Evolutionary conservation across 345 rosid genomes (phyloP), one percentile per base, ranked within the genome.

Genomic region (Citrus unshiu): DNA sequence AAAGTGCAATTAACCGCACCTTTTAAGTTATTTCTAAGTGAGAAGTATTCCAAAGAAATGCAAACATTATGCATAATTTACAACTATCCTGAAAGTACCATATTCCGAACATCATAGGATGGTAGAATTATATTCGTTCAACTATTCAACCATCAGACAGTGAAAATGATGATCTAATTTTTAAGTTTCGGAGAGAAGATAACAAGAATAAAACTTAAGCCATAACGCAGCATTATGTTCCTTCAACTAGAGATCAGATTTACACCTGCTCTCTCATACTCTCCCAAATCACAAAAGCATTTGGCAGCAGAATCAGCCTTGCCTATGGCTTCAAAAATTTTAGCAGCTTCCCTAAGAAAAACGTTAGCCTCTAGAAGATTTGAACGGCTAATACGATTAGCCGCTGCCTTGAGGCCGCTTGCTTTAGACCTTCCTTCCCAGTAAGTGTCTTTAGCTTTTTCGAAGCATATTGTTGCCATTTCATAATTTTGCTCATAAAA

Each of bases 401-500:
- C 87, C 54, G 82, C 78, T 13, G 87, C 83, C 57, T 77, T 77
- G 30, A 86, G 90, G 37, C 85, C 86, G 4, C 78, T n/a, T 34
- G 90, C 92, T 74, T 86, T 84, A 22, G 90, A 84, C 16, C 84
- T 51, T 72, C 70, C 85, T 77, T 84, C 89, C 73, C 90, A 84
- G 2, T 81, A 74, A 1, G 32, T 61, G 66, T 84, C 87, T 13
- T 82, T 81, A 4, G 91, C 90, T 83, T 79, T 87, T 82, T 83
- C 86, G 40, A 90, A 88, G 64, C 91, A 90, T 76, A 72, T 71
- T 25, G 84, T 79, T 29, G 90, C 90, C 90, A 84, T 87, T 67
- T 78, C 84, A 79, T 77, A 90, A 58, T 86, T 87, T 12, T 70
- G 66, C 71, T 84, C 86, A 6, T 39, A 74, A 54, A 87, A 85